Evolutionary conservation across 2,329 filamentous ascomycete genomes (phyloP).

Genomic region (Neonectria faginata): DNA sequence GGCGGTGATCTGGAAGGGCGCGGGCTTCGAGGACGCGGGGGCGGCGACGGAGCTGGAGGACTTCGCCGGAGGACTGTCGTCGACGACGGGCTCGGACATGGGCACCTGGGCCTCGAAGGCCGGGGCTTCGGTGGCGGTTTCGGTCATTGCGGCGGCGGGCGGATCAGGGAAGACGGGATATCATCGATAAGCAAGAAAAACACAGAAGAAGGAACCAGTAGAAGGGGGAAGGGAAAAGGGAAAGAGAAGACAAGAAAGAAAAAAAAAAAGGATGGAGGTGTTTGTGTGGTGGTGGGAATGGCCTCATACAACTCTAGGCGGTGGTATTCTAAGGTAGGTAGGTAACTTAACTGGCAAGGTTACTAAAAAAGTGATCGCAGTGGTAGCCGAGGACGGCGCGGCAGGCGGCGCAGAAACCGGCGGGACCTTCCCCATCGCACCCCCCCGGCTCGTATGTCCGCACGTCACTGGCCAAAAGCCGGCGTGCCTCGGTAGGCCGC

Average conservation of each 20-base stretch:
- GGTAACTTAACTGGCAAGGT: not conserved
- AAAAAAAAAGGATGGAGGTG: constrained; percentile 6
- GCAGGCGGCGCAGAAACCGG: constrained; percentile 24
- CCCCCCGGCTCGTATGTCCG: constrained; percentile 18
- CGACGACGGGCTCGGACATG: constrained; percentile 38
- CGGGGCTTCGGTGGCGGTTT: constrained; percentile 41
- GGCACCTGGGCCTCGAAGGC: constrained; percentile 42
- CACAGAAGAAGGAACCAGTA: not conserved
- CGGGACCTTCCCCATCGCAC: constrained; percentile 20
- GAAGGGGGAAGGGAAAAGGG: not conserved
- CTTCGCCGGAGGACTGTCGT: constrained; percentile 36
- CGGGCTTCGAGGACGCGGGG: constrained; percentile 2
- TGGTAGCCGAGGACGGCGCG: constrained; percentile 39
- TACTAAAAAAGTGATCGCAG: constrained; percentile 36
- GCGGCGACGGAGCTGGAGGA: constrained; percentile 15
- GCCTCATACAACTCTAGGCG: constrained; percentile 25
- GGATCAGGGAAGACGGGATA: constrained; percentile 24
- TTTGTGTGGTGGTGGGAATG: constrained; percentile 19
- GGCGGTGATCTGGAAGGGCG: constrained; percentile 21
- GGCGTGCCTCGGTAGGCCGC: constrained; percentile 41
- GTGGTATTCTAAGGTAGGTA: constrained; percentile 14
- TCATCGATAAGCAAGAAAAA: not conserved
- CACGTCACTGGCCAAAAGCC: constrained; percentile 23
- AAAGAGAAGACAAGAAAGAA: not conserved
- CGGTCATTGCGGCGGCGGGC: constrained; percentile 41